Evolutionary conservation across 805 yeast genomes (phyloP).

Genomic region (Huiozyma sinensis): DNA sequence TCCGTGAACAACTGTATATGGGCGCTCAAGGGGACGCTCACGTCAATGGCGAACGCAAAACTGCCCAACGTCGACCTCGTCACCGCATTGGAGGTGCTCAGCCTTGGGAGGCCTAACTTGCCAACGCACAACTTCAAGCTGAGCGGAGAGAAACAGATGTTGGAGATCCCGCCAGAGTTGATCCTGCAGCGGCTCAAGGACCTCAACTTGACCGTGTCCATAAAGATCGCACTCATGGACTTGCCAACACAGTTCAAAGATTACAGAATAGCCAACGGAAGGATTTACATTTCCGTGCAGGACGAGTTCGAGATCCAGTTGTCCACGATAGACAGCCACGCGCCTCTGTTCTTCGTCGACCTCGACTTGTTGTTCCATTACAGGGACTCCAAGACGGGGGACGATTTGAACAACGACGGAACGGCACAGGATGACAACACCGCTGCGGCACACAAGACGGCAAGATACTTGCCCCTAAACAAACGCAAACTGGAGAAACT

Average conservation of each 20-base stretch:
- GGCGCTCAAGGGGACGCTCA: slow-evolving; percentile 51
- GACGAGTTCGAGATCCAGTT: slow-evolving; percentile 65
- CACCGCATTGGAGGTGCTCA: slow-evolving; percentile 78
- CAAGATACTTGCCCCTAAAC: slow-evolving; percentile 15
- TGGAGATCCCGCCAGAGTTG: slow-evolving; percentile 38
- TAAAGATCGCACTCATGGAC: slow-evolving; percentile 60
- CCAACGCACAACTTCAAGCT: slow-evolving; percentile 51
- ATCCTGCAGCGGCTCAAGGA: slow-evolving; percentile 53
- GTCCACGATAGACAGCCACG: slow-evolving; percentile 58
- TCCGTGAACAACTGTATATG: slow-evolving; percentile 52
- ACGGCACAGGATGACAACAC: neutral
- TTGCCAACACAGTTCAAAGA: slow-evolving; percentile 57
- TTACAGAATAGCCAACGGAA: slow-evolving; percentile 64
- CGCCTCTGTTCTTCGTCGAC: slow-evolving; percentile 71
- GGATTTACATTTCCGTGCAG: slow-evolving; percentile 53
- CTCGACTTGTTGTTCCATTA: slow-evolving; percentile 47
- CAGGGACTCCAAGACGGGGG: slow-evolving; percentile 1
- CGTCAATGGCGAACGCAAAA: slow-evolving; percentile 73
- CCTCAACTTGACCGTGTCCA: slow-evolving; percentile 60
- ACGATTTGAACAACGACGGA: neutral
- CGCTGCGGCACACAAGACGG: neutral
- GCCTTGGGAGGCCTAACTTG: slow-evolving; percentile 64
- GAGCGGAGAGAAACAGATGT: slow-evolving; percentile 15
- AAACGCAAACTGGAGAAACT: slow-evolving; percentile 22
- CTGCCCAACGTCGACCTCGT: slow-evolving; percentile 83